Evolutionary conservation across 495 filamentous ascomycete species (phyloP), one percentile per base, ranked within the genome.

Genomic region (Xylaria castorea): DNA sequence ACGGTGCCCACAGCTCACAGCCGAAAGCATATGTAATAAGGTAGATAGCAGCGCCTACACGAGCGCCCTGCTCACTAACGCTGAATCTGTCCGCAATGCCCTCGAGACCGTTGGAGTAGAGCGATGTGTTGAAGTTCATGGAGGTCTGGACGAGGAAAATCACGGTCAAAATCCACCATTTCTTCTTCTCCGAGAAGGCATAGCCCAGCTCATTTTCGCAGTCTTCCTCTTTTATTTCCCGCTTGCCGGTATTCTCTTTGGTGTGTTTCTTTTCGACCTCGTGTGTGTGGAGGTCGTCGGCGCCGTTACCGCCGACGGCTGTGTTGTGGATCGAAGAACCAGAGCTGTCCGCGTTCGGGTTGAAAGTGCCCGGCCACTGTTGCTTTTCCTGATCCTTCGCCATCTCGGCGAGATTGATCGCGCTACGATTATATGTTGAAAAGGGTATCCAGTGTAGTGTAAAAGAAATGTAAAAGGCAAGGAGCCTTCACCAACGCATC

Each of bases 41-140:
- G 83, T 93, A 95, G 65, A 93, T 87, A 73, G 89, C 88, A 44
- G 91, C 90, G 36, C 92, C 92, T 27, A 88, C 81, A 40, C 92
- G 87, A 2, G 91, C 92, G 0, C 86, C 87, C 78, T 93, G 91
- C 48, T 83, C 83, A 75, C 88, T 91, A 69, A 94, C 88, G 25
- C 81, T 66, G 77, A 92, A 94, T 51, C 91, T 79, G 53, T 88
- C 81, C 0, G 87, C 84, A 69, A 95, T 87, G 6, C 88, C 88
- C 1, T 74, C 74, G 16, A 93, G 79, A 20, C 87, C 92, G 75
- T 92, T 92, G 38, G 89, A 85, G 80, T 93, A 94, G 16, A 93
- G 85, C 44, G 88, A 89, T 8, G 90, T 91, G 84, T 94, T 94
- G 84, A 94, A 92, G 83, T 95, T 95, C 92, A 95, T 95, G 5